Conservation (phyloP, 108 stramenopile genomes). For the Stephanodiscus minutulus region DNA sequence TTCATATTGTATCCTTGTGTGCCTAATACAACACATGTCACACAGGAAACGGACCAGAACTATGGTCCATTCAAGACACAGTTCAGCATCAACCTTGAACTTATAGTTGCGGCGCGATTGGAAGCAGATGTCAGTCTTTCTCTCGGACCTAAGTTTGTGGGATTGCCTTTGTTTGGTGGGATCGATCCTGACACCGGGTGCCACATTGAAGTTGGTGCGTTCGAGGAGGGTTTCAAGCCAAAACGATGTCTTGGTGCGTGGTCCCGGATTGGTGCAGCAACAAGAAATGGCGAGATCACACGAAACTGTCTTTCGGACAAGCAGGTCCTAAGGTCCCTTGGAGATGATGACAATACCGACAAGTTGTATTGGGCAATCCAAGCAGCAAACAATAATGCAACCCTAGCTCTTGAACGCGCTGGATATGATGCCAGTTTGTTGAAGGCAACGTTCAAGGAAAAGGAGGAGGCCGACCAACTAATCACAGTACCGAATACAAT, state of each 20-base stretch:
- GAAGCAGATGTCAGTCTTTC: neutral
- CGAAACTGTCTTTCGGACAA: neutral
- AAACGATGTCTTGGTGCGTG: neutral
- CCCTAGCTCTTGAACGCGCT: neutral
- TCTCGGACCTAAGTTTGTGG: neutral
- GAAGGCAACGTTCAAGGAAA: neutral
- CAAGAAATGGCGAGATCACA: neutral
- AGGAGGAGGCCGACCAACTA: too few relatives aligned
- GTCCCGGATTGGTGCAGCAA: neutral
- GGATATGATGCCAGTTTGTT: neutral
- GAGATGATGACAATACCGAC: neutral
- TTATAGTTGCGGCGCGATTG: neutral
- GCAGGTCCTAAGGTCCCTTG: neutral
- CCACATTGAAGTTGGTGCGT: neutral
- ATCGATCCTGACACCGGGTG: neutral
- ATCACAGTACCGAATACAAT: neutral
- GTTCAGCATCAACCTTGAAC: neutral
- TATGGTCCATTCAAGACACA: constrained; percentile 18
- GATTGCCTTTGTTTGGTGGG: constrained; percentile 1
- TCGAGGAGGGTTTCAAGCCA: neutral
- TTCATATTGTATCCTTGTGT: constrained; percentile 24
- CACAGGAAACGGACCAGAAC: constrained; percentile 10
- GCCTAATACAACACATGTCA: constrained; percentile 5
- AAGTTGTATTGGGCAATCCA: neutral
- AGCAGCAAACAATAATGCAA: neutral